Evolutionary conservation across 805 yeast species (phyloP).

Genomic region (Zygotorulaspora florentina): DNA sequence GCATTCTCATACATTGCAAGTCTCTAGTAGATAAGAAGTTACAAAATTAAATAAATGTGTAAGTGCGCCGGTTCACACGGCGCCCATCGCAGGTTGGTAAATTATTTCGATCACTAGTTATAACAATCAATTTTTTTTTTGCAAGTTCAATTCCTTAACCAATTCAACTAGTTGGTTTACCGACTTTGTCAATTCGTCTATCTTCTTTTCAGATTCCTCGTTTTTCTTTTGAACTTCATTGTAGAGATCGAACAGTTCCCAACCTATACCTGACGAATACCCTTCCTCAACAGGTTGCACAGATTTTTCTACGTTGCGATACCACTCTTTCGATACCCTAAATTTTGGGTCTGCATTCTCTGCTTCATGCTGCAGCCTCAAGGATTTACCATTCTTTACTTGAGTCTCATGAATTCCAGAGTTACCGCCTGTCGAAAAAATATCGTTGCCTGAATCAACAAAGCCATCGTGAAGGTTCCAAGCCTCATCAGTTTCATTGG

Average conservation of each 20-base stretch:
- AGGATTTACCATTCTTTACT: constrained; percentile 27
- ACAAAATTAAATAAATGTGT: too few relatives aligned
- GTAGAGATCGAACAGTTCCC: constrained; percentile 59
- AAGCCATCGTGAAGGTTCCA: constrained; percentile 85
- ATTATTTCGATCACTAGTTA: too few relatives aligned
- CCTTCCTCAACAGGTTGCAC: constrained; percentile 62
- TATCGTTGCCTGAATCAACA: constrained; percentile 34
- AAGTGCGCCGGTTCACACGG: too few relatives aligned
- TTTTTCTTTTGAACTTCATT: constrained; percentile 41
- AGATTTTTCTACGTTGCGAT: constrained; percentile 40
- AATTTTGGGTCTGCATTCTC: constrained; percentile 69
- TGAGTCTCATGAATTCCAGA: constrained; percentile 35
- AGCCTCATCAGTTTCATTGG: constrained; percentile 69
- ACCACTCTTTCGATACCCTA: constrained; percentile 51
- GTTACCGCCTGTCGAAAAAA: constrained; percentile 25
- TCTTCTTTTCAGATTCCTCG: constrained; percentile 14
- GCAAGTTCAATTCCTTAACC: constrained; percentile 19
- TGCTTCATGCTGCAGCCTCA: constrained; percentile 54
- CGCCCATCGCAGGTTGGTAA: too few relatives aligned
- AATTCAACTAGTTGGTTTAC: constrained; percentile 16
- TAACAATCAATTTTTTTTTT: constrained; percentile 3
- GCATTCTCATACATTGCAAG: too few relatives aligned
- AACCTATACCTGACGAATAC: constrained; percentile 49
- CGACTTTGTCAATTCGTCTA: constrained; percentile 16
- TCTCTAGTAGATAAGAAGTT: too few relatives aligned